These are phyloP conservation scores for Aspergillus sp. DNA, from an alignment of 2,329 filamentous ascomycete species.

Conservation along the genomic window DNA sequence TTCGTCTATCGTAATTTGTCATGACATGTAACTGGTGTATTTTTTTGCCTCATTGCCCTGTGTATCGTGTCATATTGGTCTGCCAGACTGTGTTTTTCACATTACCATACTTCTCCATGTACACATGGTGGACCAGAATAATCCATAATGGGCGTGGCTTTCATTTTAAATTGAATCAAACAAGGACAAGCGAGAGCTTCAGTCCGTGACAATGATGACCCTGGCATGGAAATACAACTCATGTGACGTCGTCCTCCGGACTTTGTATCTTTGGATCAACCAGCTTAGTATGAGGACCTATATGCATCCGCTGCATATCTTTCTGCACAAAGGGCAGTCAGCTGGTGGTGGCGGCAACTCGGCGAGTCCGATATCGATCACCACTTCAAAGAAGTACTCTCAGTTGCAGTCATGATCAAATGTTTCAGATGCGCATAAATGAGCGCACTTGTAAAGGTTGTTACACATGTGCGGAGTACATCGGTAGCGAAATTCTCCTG, in stretches of 20 bases:
- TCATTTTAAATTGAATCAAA: too few relatives aligned
- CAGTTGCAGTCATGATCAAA: neutral
- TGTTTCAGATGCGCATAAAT: neutral
- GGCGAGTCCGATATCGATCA: slow-evolving; percentile 11
- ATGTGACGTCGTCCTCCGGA: too few relatives aligned
- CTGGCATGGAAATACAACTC: neutral
- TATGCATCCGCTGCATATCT: neutral
- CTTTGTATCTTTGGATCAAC: too few relatives aligned
- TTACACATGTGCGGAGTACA: neutral
- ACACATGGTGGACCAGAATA: neutral
- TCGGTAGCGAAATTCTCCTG: neutral
- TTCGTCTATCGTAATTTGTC: neutral
- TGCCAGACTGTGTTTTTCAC: neutral
- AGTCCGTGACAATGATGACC: neutral
- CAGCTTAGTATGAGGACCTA: too few relatives aligned
- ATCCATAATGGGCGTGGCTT: too few relatives aligned
- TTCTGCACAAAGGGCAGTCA: neutral
- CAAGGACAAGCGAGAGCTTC: too few relatives aligned
- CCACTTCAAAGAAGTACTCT: neutral
- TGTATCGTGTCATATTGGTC: neutral
- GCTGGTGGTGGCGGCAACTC: slow-evolving; percentile 8
- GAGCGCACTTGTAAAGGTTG: neutral
- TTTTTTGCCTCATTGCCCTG: neutral
- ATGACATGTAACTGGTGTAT: neutral
- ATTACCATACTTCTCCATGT: neutral